phyloP scores from a whole-genome alignment of 768 basidiomycete genomes.

The Piloderma croceum region DNA sequence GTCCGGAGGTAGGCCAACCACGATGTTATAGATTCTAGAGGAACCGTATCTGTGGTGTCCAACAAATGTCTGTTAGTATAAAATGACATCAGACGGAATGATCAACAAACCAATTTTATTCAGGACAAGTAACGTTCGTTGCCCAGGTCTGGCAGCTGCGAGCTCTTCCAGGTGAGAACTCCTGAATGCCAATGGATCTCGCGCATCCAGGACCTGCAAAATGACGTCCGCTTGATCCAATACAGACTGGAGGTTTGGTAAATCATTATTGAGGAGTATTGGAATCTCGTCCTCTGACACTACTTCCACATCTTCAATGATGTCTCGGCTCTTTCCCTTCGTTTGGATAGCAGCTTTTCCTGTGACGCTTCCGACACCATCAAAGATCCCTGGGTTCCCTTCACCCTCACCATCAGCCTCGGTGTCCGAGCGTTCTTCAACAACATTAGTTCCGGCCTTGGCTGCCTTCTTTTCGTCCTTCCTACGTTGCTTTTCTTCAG shows the following conservation, averaged over 20 bases:
- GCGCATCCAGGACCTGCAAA: slow-evolving; percentile 75
- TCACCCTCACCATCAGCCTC: slow-evolving; percentile 26
- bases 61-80: not conserved
- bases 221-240: slow-evolving; percentile 75
- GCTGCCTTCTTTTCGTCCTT: slow-evolving; percentile 60
- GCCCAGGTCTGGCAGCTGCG: slow-evolving; percentile 33
- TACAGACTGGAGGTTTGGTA: slow-evolving; percentile 59
- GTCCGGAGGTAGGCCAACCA: slow-evolving; percentile 64
- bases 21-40: slow-evolving; percentile 63
- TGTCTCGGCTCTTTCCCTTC: slow-evolving; percentile 19
- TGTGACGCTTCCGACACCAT: slow-evolving; percentile 44
- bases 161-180: slow-evolving; percentile 59
- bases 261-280: slow-evolving; percentile 54
- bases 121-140: slow-evolving; percentile 59
- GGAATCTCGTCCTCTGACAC: slow-evolving; percentile 54
- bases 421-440: slow-evolving; percentile 23
- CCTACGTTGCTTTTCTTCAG: slow-evolving; percentile 67
- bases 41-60: slow-evolving; percentile 58
- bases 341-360: slow-evolving; percentile 38
- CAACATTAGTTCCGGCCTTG: slow-evolving; percentile 16
- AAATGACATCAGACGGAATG: slow-evolving; percentile 1
- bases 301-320: slow-evolving; percentile 24
- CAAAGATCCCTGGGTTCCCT: slow-evolving; percentile 27
- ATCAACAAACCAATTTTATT: slow-evolving; percentile 82
- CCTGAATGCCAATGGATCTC: slow-evolving; percentile 73